These are phyloP conservation scores for Cylindricascospora bacillispora DNA, from an alignment of 1,139 yeast genomes.

Conservation along the genomic window DNA sequence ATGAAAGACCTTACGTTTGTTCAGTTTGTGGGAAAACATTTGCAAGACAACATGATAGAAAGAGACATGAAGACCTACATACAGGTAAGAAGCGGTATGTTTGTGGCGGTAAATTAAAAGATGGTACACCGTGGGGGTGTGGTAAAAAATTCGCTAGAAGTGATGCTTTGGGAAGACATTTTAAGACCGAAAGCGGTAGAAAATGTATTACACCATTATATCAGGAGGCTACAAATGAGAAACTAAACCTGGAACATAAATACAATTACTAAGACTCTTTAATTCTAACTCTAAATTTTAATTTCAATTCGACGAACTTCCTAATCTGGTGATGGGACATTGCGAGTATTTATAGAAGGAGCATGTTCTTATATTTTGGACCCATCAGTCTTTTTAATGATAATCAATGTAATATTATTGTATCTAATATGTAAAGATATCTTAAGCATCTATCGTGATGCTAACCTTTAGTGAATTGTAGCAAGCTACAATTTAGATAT, in stretches of 20 bases:
- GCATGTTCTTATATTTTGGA: not conserved
- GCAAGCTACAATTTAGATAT: no score
- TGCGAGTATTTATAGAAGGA: not conserved
- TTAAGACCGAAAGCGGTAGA: constrained; percentile 86
- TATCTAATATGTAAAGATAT: no score
- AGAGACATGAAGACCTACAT: constrained; percentile 87
- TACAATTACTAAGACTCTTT: not conserved
- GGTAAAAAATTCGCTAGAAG: constrained; percentile 89
- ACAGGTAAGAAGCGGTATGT: constrained; percentile 81
- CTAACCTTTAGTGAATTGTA: no score
- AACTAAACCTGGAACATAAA: constrained; percentile 3
- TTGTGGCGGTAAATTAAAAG: constrained; percentile 61
- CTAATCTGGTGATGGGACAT: no score
- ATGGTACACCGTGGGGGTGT: constrained; percentile 65
- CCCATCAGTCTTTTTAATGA: not conserved
- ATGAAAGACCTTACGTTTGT: constrained; percentile 85
- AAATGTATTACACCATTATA: constrained; percentile 64
- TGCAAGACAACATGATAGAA: constrained; percentile 91
- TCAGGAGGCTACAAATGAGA: constrained; percentile 50
- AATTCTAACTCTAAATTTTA: constrained; percentile 1
- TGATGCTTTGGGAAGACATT: constrained; percentile 88
- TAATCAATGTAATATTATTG: no score
- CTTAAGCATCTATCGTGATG: no score
- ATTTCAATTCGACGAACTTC: no score
- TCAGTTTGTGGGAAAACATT: constrained; percentile 83